A percentile compares a stretch with the other conserved stretches of the same genome.
phyloP scores from a whole-genome alignment of 2,329 filamentous ascomycete species.

The Seiridium cupressi region DNA sequence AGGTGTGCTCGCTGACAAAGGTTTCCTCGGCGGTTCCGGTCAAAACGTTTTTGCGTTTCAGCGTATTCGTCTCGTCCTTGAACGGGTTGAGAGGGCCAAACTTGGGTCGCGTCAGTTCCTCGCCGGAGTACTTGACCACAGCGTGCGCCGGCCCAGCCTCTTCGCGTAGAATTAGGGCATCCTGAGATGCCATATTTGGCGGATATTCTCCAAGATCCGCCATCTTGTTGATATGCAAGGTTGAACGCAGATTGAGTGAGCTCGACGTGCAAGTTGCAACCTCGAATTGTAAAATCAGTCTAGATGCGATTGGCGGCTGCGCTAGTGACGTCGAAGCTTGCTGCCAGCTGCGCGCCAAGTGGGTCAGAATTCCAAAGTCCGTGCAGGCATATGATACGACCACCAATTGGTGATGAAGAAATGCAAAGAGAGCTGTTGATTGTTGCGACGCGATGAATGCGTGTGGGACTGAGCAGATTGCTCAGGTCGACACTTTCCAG shows the following conservation, averaged over 20 bases:
- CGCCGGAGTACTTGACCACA: constrained; percentile 66
- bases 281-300: neutral
- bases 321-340: neutral
- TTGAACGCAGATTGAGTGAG: too few relatives aligned
- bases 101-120: constrained; percentile 64
- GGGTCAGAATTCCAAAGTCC: neutral
- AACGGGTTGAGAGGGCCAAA: constrained; percentile 76
- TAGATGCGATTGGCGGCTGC: neutral
- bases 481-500: too few relatives aligned
- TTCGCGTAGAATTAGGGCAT: constrained; percentile 60
- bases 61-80: constrained; percentile 55
- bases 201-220: constrained; percentile 62
- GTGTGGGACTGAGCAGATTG: too few relatives aligned
- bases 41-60: constrained; percentile 78
- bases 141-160: constrained; percentile 56
- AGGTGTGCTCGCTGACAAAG: constrained; percentile 85
- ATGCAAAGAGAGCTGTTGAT: neutral
- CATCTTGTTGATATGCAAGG: constrained; percentile 36
- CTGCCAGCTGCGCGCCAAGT: neutral
- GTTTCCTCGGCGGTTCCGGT: constrained; percentile 89
- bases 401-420: neutral
- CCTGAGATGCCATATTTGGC: constrained; percentile 64
- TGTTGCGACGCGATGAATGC: too few relatives aligned
- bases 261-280: neutral
- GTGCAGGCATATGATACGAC: too few relatives aligned